Percentiles rank a stretch among this genome's conserved stretches.
Conservation (phyloP, 1,139 yeast genomes). For the Debaryomyces coudertii region DNA sequence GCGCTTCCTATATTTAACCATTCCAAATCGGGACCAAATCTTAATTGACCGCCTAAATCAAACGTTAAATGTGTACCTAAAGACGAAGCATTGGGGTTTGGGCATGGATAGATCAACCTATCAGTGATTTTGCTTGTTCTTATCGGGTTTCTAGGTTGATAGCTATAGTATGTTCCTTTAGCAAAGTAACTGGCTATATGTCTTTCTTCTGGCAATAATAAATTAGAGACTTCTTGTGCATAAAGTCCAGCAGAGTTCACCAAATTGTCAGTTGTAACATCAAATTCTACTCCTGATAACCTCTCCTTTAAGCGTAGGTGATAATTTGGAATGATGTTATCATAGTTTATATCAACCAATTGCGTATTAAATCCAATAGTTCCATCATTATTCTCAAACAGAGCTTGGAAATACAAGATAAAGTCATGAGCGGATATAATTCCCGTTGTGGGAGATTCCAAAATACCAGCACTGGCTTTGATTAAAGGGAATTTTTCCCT, state of each 20-base stretch:
- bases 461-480: constrained; percentile 59
- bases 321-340: constrained; percentile 25
- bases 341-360: constrained; percentile 49
- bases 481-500: constrained; percentile 64
- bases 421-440: constrained; percentile 81
- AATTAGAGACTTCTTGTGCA: constrained; percentile 69
- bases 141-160: constrained; percentile 47
- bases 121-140: constrained; percentile 31
- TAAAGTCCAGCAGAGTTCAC: constrained; percentile 79
- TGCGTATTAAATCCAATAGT: constrained; percentile 66
- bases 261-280: constrained; percentile 57
- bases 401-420: constrained; percentile 59
- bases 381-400: constrained; percentile 58
- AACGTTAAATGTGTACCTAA: constrained; percentile 87
- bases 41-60: constrained; percentile 77
- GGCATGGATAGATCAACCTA: constrained; percentile 75
- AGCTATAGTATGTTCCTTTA: constrained; percentile 80
- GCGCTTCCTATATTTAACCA: constrained; percentile 58
- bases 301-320: constrained; percentile 33
- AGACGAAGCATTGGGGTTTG: constrained; percentile 69
- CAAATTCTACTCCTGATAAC: constrained; percentile 38
- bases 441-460: constrained; percentile 85
- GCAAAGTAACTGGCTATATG: constrained; percentile 68
- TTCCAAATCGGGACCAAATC: constrained; percentile 89
- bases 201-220: constrained; percentile 65